Evolutionary conservation across 177 flowering plant species (phyloP), one percentile per base, ranked within the genome.

Genomic region (Vitis hybrid): DNA sequence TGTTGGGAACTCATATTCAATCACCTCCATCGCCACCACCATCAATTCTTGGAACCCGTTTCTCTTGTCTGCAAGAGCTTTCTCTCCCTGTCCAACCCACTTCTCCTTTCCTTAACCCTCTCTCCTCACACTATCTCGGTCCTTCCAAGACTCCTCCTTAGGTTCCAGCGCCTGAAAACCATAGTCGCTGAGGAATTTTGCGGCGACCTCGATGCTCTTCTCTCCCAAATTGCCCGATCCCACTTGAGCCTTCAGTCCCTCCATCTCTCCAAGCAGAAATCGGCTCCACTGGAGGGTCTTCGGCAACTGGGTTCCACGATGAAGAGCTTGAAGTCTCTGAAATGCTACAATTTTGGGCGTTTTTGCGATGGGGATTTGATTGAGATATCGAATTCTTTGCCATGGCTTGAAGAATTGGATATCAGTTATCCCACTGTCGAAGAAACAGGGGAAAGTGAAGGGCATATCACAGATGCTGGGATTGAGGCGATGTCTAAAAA

Each of bases 351-450:
- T 3, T 19, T 82, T 1, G 2, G 62, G 0, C 8, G 18, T 40
- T 69, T 89, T 40, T 52, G 19, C 8, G 82, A 83, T 24, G 7
- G 24, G 6, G 85, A 83, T 77, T 60, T 87, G 76, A 40, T 62
- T 4, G 74, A 19, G 60, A 81, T 87, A 1, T 79, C 82, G 7
- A 46, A 60, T 19, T 76, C 76, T 4, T 75, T 85, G n/a, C 85
- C 87, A 6, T 48, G 14, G 64, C 78, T 90, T 62, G 87, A 84
- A 70, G 87, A 80, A 32, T 76, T 90, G 11, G 89, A 90, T 64
- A 76, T 90, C 24, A 82, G 89, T 64, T 80, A 74, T 62, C 88
- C 87, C 46, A 40, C 7, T 40, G 0, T 40, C 46, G 46, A 40
- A 5, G 46, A 40, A 40, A 40, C 46, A 6, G 1, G 6, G 46